phyloP scores from a whole-genome alignment of 2,329 filamentous ascomycete species.

The Aspergillus jensenii region DNA sequence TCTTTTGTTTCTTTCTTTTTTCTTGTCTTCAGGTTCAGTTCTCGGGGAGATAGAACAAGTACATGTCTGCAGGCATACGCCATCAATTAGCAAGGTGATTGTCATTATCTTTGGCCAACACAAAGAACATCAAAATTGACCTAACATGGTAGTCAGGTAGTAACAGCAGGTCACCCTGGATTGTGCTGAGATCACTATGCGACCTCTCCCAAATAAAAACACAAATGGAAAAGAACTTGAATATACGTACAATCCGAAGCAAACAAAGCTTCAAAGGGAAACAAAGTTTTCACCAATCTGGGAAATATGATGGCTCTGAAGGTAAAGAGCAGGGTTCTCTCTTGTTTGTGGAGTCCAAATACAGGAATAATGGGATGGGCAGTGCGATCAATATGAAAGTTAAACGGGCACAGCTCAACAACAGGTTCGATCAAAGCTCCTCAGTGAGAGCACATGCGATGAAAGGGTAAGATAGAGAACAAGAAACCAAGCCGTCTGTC shows the following conservation, averaged over 20 bases:
- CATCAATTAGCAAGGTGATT: conserved; percentile 40
- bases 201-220: conserved; percentile 11
- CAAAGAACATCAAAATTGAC: conserved; percentile 3
- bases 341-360: conserved; percentile 26
- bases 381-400: conserved; percentile 19
- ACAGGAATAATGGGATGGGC: conserved; percentile 23
- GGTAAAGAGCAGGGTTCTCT: conserved; percentile 20
- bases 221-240: conserved; percentile 27
- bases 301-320: conserved; percentile 17
- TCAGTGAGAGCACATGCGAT: conserved; percentile 18
- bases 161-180: conserved; percentile 12
- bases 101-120: conserved; percentile 15
- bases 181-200: conserved; percentile 12
- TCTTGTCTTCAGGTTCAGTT: conserved; percentile 25
- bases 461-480: conserved; percentile 12
- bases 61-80: conserved; percentile 43
- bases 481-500: conserved; percentile 13
- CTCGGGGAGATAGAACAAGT: conserved; percentile 38
- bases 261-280: conserved; percentile 23
- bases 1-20: conserved; percentile 25
- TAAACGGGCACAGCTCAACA: conserved; percentile 24
- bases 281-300: conserved; percentile 23
- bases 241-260: conserved; percentile 44
- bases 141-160: conserved; percentile 4
- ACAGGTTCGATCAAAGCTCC: conserved; percentile 20